Evolutionary conservation across 345 rosid genomes (phyloP), one percentile per base, ranked within the genome.

Genomic region (Ceriops decandra): DNA sequence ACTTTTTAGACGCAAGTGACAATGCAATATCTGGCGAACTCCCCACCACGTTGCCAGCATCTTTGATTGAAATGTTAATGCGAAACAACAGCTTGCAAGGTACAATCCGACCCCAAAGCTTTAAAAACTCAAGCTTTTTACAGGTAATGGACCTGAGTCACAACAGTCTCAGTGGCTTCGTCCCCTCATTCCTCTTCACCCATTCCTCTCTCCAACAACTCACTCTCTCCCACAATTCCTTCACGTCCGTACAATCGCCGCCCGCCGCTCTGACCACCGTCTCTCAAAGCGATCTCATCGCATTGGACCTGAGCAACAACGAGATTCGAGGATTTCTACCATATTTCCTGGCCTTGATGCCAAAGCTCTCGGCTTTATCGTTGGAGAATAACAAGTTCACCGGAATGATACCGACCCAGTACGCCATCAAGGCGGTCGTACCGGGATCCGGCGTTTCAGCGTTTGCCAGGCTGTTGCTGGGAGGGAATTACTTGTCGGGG

Each of bases 401-500:
- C 9, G 86, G 86, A 26, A 66, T 77, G 78, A 75, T 82, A 28
- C 86, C 83, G 60, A 77, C 72, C 32, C 74, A 77, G 63, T 82
- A 72, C 68, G 86, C 83, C 27, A 49, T 75, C 53, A 82, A 66
- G 69, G 72, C 86, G 1, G 82, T 35, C 28, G 28, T 20, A 2
- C 82, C 90, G 0, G 90, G 78, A 60, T 53, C 81, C 59, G 83
- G 86, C 17, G 57, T 83, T 31, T 58, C 89, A 54, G 85, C 78
- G 54, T 87, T 93, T 60, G 82, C 69, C 51, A 84, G 98, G 80
- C 82, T 93, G 0, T 70, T 93, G n/a, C 82, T 93, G 5, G 98
- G 96, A 1, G 96, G 97, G 26, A 93, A 93, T 75, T 93, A 85
- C 79, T 63, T 93, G 71, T 85, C 78, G 66, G 98, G 98, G 26